Percentiles rank a stretch among this genome's conserved stretches.
Evolutionary conservation across 2,329 filamentous ascomycete genomes (phyloP).

Genomic region (Lachnellula occidentalis): DNA sequence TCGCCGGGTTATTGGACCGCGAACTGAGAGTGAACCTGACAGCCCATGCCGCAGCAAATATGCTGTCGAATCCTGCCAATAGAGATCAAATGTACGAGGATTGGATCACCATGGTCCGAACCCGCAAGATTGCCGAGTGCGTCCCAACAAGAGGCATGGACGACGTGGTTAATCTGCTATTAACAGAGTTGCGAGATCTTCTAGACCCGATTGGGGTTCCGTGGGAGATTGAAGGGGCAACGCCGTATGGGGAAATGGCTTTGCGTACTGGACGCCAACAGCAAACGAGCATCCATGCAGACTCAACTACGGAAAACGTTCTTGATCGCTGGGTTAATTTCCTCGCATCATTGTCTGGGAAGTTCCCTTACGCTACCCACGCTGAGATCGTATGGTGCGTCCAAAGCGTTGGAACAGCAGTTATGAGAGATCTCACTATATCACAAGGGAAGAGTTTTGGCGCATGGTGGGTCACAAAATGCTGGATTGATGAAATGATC

Average conservation of each 20-base stretch:
- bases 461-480: slow-evolving; percentile 94
- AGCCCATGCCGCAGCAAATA: slow-evolving; percentile 88
- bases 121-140: slow-evolving; percentile 58
- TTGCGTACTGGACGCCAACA: slow-evolving; percentile 41
- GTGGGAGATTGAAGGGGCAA: slow-evolving; percentile 58
- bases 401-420: slow-evolving; percentile 67
- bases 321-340: slow-evolving; percentile 76
- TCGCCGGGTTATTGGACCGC: slow-evolving; percentile 79
- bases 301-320: slow-evolving; percentile 55
- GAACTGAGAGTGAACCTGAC: slow-evolving; percentile 88
- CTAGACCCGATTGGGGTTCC: slow-evolving; percentile 62
- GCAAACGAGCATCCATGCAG: slow-evolving; percentile 33
- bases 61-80: slow-evolving; percentile 83
- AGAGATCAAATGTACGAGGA: slow-evolving; percentile 94
- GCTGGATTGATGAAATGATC: slow-evolving; percentile 93
- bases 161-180: slow-evolving; percentile 55
- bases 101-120: slow-evolving; percentile 65
- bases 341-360: slow-evolving; percentile 59
- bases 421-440: slow-evolving; percentile 76
- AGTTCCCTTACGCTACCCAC: slow-evolving; percentile 69
- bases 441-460: slow-evolving; percentile 74
- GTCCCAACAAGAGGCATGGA: slow-evolving; percentile 61
- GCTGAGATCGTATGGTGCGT: slow-evolving; percentile 72
- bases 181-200: slow-evolving; percentile 64
- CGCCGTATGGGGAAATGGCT: slow-evolving; percentile 53